Conservation (phyloP, 2,329 filamentous ascomycete genomes). For the Ploettnerulaceae sp. region DNA sequence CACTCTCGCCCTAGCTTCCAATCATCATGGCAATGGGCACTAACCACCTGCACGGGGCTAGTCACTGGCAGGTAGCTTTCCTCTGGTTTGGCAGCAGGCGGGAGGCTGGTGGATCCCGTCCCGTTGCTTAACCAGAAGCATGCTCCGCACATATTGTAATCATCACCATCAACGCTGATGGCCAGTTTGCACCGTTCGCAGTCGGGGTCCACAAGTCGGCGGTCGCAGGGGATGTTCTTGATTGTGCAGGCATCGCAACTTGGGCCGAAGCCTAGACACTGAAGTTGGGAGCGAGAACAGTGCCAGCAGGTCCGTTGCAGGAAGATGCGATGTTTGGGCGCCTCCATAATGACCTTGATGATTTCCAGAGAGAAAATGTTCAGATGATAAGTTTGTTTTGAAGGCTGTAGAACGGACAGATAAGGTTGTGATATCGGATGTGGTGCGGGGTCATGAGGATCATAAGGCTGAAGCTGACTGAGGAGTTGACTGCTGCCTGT, state of each 20-base stretch:
- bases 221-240: not conserved
- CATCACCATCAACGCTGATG: too few species aligned
- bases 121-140: not conserved
- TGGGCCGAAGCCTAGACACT: not conserved
- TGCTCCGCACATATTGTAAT: not conserved
- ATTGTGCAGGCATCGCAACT: not conserved
- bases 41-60: not conserved
- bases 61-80: not conserved
- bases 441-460: conserved; percentile 5
- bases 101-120: not conserved
- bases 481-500: too few species aligned
- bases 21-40: not conserved
- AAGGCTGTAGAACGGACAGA: conserved; percentile 2
- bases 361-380: not conserved
- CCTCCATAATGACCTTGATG: not conserved
- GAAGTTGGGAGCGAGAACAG: not conserved
- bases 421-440: conserved; percentile 1
- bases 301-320: not conserved
- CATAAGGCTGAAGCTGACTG: conserved; percentile 3
- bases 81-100: not conserved
- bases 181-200: not conserved
- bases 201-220: not conserved
- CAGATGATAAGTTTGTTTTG: not conserved
- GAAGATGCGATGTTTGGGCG: not conserved
- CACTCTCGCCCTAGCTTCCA: not conserved